Conservation (phyloP, 495 filamentous ascomycete genomes). For the Hyaloscypha finlandica region DNA sequence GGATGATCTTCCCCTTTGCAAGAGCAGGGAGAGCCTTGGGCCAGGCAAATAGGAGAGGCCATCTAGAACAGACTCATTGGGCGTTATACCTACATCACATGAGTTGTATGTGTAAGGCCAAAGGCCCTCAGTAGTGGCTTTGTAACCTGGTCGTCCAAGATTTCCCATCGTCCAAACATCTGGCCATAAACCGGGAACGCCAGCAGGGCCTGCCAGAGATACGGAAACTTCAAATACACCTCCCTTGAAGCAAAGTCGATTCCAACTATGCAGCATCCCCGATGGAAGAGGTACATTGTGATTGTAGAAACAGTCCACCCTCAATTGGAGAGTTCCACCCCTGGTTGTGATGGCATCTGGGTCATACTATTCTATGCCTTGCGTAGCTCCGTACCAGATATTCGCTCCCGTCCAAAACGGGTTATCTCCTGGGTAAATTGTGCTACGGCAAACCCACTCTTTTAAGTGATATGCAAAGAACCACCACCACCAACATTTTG, state of each 20-base stretch:
- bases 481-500: too few relatives aligned
- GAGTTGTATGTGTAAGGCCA: slow-evolving; percentile 79
- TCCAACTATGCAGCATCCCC: slow-evolving; percentile 81
- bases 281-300: slow-evolving; percentile 70
- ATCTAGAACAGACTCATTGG: slow-evolving; percentile 69
- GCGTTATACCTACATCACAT: slow-evolving; percentile 74
- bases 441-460: too few relatives aligned
- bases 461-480: too few relatives aligned
- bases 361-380: slow-evolving; percentile 82
- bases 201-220: slow-evolving; percentile 69
- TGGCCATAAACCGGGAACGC: slow-evolving; percentile 73
- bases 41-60: slow-evolving; percentile 71
- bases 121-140: slow-evolving; percentile 68
- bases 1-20: slow-evolving; percentile 69
- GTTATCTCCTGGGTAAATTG: slow-evolving; percentile 75
- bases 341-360: slow-evolving; percentile 72
- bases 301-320: slow-evolving; percentile 65
- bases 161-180: slow-evolving; percentile 83
- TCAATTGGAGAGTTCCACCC: slow-evolving; percentile 66
- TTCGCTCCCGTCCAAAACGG: slow-evolving; percentile 55
- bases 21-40: slow-evolving; percentile 71
- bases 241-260: slow-evolving; percentile 76
- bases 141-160: slow-evolving; percentile 67
- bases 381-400: slow-evolving; percentile 60
- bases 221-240: slow-evolving; percentile 76